These are phyloP conservation scores for Linnemannia zychae DNA, from an alignment of 192 early-diverging fungal species.

Conservation along the genomic window DNA sequence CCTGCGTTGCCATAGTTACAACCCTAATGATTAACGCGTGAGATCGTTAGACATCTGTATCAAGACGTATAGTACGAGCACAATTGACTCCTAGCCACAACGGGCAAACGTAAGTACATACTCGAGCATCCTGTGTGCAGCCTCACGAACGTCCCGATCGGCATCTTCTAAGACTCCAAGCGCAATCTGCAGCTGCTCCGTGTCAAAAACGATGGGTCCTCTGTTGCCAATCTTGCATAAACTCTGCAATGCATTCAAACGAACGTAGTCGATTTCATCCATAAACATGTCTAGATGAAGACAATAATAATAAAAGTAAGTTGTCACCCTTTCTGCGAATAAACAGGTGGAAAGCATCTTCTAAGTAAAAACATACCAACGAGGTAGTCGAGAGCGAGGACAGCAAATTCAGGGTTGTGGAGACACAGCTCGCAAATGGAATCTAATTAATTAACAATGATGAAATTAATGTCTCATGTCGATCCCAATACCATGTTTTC, in stretches of 20 bases:
- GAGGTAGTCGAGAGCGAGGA: slow-evolving; percentile 83
- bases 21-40: slow-evolving; percentile 49
- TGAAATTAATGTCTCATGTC: not conserved
- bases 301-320: not conserved
- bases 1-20: slow-evolving; percentile 55
- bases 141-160: slow-evolving; percentile 70
- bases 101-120: slow-evolving; percentile 43
- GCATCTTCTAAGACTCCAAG: slow-evolving; percentile 86
- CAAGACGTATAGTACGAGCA: not conserved
- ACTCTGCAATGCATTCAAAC: slow-evolving; percentile 83
- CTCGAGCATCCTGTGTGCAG: slow-evolving; percentile 82
- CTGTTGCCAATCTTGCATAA: slow-evolving; percentile 78
- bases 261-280: slow-evolving; percentile 91
- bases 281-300: slow-evolving; percentile 90
- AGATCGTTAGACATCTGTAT: not conserved
- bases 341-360: not conserved
- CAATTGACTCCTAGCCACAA: not conserved
- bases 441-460: slow-evolving; percentile 59
- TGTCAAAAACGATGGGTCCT: slow-evolving; percentile 69
- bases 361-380: slow-evolving; percentile 67
- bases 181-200: slow-evolving; percentile 81
- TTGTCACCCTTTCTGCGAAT: not conserved
- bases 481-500: not conserved
- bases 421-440: slow-evolving; percentile 85
- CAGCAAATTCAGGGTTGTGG: slow-evolving; percentile 77